Percentiles rank a stretch among this genome's conserved stretches.
Evolutionary conservation across 139 green algal genomes (phyloP).

Genomic region (Trebouxia sp.): DNA sequence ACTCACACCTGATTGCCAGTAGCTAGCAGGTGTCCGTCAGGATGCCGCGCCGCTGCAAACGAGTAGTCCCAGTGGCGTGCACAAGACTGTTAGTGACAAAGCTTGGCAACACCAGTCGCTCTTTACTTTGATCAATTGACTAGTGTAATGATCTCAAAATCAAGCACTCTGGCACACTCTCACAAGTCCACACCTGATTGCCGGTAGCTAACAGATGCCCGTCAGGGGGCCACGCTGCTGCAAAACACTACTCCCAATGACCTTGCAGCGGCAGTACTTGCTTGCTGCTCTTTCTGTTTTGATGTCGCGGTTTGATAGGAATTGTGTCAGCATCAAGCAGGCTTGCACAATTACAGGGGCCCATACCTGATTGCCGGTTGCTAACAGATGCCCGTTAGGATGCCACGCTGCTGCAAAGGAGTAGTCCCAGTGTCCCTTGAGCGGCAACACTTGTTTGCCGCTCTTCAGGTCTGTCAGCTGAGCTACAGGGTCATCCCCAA

Average conservation of each 20-base stretch:
- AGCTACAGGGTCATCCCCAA: conserved; percentile 77
- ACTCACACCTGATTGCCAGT: conserved; percentile 82
- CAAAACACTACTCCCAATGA: conserved; percentile 97
- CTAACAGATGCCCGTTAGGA: conserved; percentile 76
- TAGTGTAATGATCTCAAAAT: no score
- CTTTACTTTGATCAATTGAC: no score
- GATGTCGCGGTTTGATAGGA: no score
- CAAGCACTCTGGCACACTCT: no score
- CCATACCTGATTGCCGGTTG: conserved; percentile 85
- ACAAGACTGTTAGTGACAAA: no score
- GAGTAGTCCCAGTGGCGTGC: no score
- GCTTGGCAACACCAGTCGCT: no score
- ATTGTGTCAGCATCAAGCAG: no score
- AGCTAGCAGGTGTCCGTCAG: conserved; percentile 75
- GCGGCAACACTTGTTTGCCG: conserved; percentile 38
- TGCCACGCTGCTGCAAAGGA: conserved; percentile 93
- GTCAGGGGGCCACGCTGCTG: conserved; percentile 86
- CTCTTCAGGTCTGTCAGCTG: conserved; percentile 49
- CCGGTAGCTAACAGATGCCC: conserved; percentile 86
- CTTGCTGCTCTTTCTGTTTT: no score
- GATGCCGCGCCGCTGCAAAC: conserved; percentile 93
- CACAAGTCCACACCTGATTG: conserved; percentile 63
- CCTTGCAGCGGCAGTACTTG: no score
- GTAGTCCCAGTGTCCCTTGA: conserved; percentile 89
- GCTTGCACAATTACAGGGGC: background rate